phyloP scores from a whole-genome alignment of 345 rosid species.

The Brassica napus region DNA sequence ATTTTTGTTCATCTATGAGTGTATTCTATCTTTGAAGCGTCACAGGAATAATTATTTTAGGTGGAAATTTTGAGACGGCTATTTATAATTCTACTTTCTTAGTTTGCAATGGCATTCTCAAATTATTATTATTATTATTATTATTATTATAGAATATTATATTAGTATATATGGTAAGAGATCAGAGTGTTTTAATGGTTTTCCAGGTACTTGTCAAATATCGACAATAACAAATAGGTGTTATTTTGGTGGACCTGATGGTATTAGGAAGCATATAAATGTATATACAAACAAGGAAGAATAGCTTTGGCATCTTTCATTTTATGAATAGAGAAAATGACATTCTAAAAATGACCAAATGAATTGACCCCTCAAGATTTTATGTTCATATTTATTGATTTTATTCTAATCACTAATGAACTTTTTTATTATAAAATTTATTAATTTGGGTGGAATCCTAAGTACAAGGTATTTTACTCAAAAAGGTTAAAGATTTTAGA shows the following conservation, averaged over 20 bases:
- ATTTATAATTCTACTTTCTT: not conserved
- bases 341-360: conserved; percentile 24
- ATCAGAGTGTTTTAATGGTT: not conserved
- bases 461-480: not conserved
- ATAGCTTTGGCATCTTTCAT: conserved; percentile 33
- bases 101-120: not conserved
- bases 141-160: not conserved
- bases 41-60: conserved; percentile 2
- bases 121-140: not conserved
- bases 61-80: conserved; percentile 11
- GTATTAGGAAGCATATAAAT: not conserved
- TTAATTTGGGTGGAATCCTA: not conserved
- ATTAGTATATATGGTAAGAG: not conserved
- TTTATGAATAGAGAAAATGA: conserved; percentile 29
- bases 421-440: not conserved
- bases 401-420: not conserved
- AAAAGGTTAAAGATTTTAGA: not conserved
- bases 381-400: not conserved
- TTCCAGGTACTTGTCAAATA: conserved; percentile 18
- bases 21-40: conserved; percentile 1
- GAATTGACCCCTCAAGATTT: conserved; percentile 6
- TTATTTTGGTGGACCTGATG: conserved; percentile 21
- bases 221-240: conserved; percentile 32
- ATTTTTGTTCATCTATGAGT: not conserved
- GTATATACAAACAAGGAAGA: conserved; percentile 2